phyloP scores from a whole-genome alignment of 73 alveolate genomes.

The Tetrahymena malaccensis region DNA sequence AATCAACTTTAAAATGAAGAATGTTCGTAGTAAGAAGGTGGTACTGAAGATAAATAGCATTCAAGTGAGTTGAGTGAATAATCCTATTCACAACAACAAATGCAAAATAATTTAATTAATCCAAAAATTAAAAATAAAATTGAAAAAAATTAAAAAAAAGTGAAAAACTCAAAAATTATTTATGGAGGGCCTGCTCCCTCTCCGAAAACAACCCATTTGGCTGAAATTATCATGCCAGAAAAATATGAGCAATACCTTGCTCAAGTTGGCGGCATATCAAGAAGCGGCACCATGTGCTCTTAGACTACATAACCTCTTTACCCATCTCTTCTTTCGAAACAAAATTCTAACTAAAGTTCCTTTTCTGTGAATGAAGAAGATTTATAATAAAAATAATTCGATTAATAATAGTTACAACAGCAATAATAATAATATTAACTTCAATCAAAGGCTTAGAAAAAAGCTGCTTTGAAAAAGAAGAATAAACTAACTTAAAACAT shows the following conservation, averaged over 20 bases:
- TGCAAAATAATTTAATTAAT: neutral
- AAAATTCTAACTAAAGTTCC: neutral
- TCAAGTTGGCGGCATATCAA: neutral
- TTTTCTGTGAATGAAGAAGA: neutral
- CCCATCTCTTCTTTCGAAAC: neutral
- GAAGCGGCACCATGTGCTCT: neutral
- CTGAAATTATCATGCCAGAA: neutral
- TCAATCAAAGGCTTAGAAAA: neutral
- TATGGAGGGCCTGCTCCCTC: slow-evolving; percentile 1
- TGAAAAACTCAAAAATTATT: neutral
- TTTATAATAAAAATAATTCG: neutral
- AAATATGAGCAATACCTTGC: neutral
- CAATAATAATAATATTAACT: neutral
- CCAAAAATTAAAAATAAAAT: neutral
- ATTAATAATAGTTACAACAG: neutral
- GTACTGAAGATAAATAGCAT: neutral
- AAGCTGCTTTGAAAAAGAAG: neutral
- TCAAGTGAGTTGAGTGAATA: neutral
- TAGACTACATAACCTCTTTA: neutral
- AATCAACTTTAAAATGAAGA: neutral
- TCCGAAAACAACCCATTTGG: neutral
- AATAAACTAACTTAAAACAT: neutral
- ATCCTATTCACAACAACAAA: neutral
- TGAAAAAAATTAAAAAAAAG: neutral
- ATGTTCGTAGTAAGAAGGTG: neutral